These are phyloP conservation scores for Conringia planisiliqua DNA, from an alignment of 345 rosid species.

Conservation along the genomic window DNA sequence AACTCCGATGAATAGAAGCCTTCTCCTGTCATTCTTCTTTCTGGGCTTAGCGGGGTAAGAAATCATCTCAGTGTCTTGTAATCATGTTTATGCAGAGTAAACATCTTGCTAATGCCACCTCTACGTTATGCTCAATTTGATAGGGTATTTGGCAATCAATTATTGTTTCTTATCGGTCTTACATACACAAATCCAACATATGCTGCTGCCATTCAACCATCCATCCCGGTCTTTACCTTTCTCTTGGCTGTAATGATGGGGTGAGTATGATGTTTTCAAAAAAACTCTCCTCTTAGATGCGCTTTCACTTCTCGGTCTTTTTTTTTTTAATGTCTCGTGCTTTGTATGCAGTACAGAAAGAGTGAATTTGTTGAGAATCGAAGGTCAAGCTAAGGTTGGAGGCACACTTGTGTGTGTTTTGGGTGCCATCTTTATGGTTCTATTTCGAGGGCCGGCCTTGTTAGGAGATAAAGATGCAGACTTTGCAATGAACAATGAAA, in stretches of 20 bases:
- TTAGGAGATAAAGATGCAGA: slow-evolving; percentile 57
- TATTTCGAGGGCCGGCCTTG: slow-evolving; percentile 85
- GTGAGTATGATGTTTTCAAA: slow-evolving; percentile 41
- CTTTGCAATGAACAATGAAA: slow-evolving; percentile 47
- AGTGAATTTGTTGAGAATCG: slow-evolving; percentile 66
- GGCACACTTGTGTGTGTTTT: slow-evolving; percentile 81
- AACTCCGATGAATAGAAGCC: slow-evolving; percentile 64
- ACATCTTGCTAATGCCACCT: not conserved
- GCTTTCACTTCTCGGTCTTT: not conserved
- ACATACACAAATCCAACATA: slow-evolving; percentile 95
- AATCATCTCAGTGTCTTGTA: not conserved
- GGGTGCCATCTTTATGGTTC: slow-evolving; percentile 85
- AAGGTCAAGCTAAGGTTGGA: slow-evolving; percentile 88
- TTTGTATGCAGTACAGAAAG: slow-evolving; percentile 90
- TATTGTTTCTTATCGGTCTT: slow-evolving; percentile 90
- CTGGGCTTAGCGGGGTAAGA: slow-evolving; percentile 90
- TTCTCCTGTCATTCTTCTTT: slow-evolving; percentile 72
- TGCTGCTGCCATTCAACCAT: slow-evolving; percentile 97
- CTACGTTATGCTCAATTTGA: slow-evolving; percentile 17
- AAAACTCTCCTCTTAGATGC: not conserved
- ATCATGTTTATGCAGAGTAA: slow-evolving; percentile 4
- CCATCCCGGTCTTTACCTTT: slow-evolving; percentile 97
- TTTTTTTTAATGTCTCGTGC: slow-evolving; percentile 20
- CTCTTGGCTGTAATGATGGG: slow-evolving; percentile 89
- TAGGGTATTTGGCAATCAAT: slow-evolving; percentile 98